Percentiles rank a stretch among this genome's conserved stretches.
Conservation (phyloP, 352 stramenopile species). For the Phytophthora cryptogea region DNA sequence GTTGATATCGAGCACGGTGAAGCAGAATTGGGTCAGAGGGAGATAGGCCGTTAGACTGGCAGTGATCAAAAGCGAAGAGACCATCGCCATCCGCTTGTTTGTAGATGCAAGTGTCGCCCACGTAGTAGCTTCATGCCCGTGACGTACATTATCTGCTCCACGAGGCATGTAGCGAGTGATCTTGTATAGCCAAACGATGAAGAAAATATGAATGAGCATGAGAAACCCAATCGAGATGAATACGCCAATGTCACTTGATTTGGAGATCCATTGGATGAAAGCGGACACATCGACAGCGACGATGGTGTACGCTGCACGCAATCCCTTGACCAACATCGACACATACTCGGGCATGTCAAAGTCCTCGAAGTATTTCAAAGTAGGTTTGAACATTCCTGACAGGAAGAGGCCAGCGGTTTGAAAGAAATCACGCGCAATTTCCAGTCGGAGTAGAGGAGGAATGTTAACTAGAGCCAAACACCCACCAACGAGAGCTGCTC, state of each 20-base stretch:
- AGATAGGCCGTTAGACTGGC: constrained; percentile 44
- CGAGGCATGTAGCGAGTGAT: constrained; percentile 34
- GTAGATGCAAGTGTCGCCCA: constrained; percentile 38
- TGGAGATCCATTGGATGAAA: constrained; percentile 28
- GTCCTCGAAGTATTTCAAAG: constrained; percentile 22
- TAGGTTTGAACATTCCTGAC: constrained; percentile 36
- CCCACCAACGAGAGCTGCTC: constrained; percentile 8
- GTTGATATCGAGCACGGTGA: constrained; percentile 31
- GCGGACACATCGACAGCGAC: constrained; percentile 23
- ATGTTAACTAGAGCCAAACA: constrained; percentile 17
- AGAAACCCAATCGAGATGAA: constrained; percentile 30
- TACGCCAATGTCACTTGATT: constrained; percentile 26
- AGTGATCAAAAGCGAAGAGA: constrained; percentile 42
- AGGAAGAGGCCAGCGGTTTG: constrained; percentile 47
- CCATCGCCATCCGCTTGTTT: constrained; percentile 35
- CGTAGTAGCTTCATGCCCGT: constrained; percentile 40
- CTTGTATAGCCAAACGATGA: constrained; percentile 36
- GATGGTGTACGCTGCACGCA: constrained; percentile 36
- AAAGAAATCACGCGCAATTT: constrained; percentile 46
- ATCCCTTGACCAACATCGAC: constrained; percentile 10
- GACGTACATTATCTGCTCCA: constrained; percentile 39
- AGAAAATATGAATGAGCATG: constrained; percentile 21
- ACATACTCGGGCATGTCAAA: constrained; percentile 26
- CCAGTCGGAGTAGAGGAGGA: constrained; percentile 41
- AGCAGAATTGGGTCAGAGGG: constrained; percentile 38